Percentiles rank a stretch among this genome's conserved stretches.
These are phyloP conservation scores for Hordeum marinum DNA, from an alignment of 176 grass and related monocot genomes.

Conservation along the genomic window DNA sequence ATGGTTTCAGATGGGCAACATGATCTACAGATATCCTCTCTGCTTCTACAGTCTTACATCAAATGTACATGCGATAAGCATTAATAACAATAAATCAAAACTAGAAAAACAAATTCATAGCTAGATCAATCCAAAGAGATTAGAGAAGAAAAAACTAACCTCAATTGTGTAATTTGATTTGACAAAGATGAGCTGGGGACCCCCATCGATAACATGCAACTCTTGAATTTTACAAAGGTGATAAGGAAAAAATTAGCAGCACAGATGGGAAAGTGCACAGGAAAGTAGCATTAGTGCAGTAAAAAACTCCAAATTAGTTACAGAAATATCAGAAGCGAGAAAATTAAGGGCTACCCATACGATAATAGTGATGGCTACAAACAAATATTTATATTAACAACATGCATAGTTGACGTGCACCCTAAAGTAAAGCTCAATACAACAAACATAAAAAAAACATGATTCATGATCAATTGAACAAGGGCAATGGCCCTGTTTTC, in stretches of 20 bases:
- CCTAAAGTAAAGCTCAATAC: neutral
- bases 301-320: neutral
- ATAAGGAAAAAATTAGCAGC: neutral
- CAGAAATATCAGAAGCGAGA: neutral
- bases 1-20: conserved; percentile 98
- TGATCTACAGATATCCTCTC: conserved; percentile 99
- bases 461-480: neutral
- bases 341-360: neutral
- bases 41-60: conserved; percentile 91
- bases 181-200: conserved; percentile 96
- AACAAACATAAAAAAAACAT: neutral
- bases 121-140: conserved; percentile 1
- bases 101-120: neutral
- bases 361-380: neutral
- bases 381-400: neutral
- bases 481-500: neutral
- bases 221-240: conserved; percentile 41
- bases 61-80: conserved; percentile 18
- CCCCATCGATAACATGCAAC: conserved; percentile 96
- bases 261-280: neutral
- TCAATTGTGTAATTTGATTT: conserved; percentile 98
- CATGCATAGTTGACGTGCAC: neutral
- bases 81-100: conserved; percentile 3
- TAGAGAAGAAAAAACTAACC: conserved; percentile 43
- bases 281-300: neutral